Evolutionary conservation across 805 yeast species (phyloP), one percentile per base, ranked within the genome.

Genomic region (Lipomyces japonicus): DNA sequence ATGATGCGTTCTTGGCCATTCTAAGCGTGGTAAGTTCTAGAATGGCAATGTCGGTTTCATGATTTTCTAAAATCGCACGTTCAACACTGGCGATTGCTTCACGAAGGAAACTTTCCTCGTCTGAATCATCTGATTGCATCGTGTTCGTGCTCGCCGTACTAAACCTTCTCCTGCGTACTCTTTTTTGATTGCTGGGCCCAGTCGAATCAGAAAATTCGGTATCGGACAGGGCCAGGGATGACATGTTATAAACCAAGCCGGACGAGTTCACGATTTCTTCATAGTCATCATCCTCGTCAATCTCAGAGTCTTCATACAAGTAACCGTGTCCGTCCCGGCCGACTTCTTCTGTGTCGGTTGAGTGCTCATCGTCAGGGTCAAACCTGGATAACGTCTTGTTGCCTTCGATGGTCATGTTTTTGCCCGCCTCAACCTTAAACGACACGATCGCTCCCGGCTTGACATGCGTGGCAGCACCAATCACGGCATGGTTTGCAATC

Each of bases 1-100:
- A 91, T 0, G 93, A 78, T 16, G 89, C 98, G 66, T 93, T 88
- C 93, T 90, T 85, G 62, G 96, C 87, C 98, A 93, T 91, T 70
- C 97, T 78, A 63, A 93, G 75, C 0, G 98, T 93, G 66, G 91
- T 91, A 62, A 93, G 77, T 70, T 93, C 98, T 52, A 93, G 72
- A 57, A 88, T 71, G 0, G 98, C 97, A 12, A 96, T 90, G 65
- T 91, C 97, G 53, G 88, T 75, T 62, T 86, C 95, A 68, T 93
- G 98, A 66, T 88, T 86, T 63, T 90, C 84, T 60, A 86, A 91
- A 68, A 93, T 77, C 1, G 98, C 95, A 64, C 98, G 78, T 60
- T 83, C 87, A 28, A 93, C 86, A 0, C 97, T 88, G 9, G 95
- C 96, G 51, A 84, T 74, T n/a, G 96, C 98, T 73, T 93, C 98